Base-by-base conservation (phyloP, 202 grass and related monocot species). In the Hordeum pubiflorum region DNA sequence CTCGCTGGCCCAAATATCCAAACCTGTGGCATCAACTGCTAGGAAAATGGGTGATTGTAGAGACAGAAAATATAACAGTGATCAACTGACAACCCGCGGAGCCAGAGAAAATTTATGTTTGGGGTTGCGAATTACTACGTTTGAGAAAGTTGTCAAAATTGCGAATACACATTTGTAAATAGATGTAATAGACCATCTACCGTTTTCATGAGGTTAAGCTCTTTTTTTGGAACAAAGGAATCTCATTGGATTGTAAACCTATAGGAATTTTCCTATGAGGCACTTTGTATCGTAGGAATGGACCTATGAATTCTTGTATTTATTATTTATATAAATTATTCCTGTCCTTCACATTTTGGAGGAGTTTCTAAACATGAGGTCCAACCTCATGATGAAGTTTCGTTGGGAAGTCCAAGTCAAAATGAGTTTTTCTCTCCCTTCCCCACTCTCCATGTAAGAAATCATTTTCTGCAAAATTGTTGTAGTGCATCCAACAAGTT, bases 1-100 rank as follows among this genome's bases (percentile, higher is more conserved):
- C 40, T 72, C 4, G 41, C 41, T 50, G 69, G 69, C 14, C 69
- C 69, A 9, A 72, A 72, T 26, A 15, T 72, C 23, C 14, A 5
- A 50, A 72, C 69, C 41, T 72, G 69, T 72, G 69, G 69, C 6
- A 72, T 72, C 69, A 72, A 72, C 69, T 72, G 69, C 69, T 72
- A 72, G 69, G 69, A 10, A 72, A 50, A 17, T 50, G 40, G 69
- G 15, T 31, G 41, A 10, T 72, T 72, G 24, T 44, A 48, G 68
- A 72, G 69, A 46, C 67, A 71, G 39, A 72, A 46, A 31, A 54
- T n/a, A 54, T 54, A 9, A 54, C 67, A 71, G 67, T 71, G 39
- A 71, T 71, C 26, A 40, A 71, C 13, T 26, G 3, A 44, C 40
- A 9, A 71, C 67, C 67, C 3, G 26, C 7, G 6, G 67, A 43